Base-by-base conservation (phyloP, 2,329 filamentous ascomycete genomes). In the Tolypocladium endophyticum region DNA sequence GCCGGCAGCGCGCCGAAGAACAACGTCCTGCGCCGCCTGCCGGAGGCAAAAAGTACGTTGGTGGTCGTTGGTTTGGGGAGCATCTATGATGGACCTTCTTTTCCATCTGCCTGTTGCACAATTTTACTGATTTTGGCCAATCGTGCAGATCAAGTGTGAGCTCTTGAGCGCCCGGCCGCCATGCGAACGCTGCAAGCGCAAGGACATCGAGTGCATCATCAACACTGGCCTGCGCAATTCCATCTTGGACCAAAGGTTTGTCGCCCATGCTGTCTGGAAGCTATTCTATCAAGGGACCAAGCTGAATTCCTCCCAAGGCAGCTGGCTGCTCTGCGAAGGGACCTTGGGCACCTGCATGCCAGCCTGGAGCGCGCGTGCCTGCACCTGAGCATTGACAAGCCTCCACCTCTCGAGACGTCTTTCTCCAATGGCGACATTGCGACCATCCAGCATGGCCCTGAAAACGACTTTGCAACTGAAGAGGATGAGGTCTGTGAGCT, bases 341-440 rank as follows among this genome's bases (percentile, higher is more conserved):
- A 61, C 28, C 38, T 61, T n/a, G 36, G 23, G 52, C 41, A 56
- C 53, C 38, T 60, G 25, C 59, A 56, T 53, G 33, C 50, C 2
- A 50, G 30, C 8, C 56, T 58, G 16, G 56, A 58, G 35, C 36
- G n/a, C 18, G 56, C 56, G 11, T 58, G 56, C 53, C 33, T 41
- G 28, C 56, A 53, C 20, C 43, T 61, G 18, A 33, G 23, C 23
- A 23, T 61, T 20, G 56, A 58, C 18, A n/a, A 25, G 18, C 53
- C 53, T 39, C 33, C 54, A 30, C 38, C 55, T 8, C 28, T 58
- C 20, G 60, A 59, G 50, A 55, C 45, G 23, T 7, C 55, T 5
- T 16, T 67, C 30, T 61, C 57, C 47, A 65, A 63, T 38, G 65
- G 63, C 0, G 59, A 64, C 16, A 30, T 66, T 2, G 55, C 61